A percentile compares a stretch with the other conserved stretches of the same genome.
phyloP scores from a whole-genome alignment of 2,329 filamentous ascomycete species.

The Cercospora berteroae region DNA sequence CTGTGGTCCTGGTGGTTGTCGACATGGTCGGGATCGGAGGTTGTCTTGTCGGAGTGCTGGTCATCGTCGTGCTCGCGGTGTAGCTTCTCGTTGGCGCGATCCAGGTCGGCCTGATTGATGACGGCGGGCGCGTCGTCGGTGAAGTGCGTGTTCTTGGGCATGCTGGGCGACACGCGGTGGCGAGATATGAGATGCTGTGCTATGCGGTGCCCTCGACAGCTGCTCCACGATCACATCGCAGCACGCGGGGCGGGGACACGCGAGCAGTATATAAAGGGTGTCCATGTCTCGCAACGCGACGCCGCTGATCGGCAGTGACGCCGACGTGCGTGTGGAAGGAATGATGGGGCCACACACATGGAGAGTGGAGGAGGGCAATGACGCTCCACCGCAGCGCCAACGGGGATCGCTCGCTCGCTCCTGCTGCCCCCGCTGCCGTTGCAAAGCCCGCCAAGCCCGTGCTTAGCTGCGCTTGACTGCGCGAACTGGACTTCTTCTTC shows the following conservation, averaged over 20 bases:
- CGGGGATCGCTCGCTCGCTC: not conserved
- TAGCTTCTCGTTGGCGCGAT: slow-evolving; percentile 32
- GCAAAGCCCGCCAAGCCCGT: not conserved
- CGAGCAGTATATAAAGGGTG: not conserved
- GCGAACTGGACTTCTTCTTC: not conserved
- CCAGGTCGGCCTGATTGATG: slow-evolving; percentile 31
- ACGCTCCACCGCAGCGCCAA: not conserved
- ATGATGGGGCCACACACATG: not conserved
- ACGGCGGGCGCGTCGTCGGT: slow-evolving; percentile 32
- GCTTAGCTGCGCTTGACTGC: not conserved
- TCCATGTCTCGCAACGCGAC: not conserved
- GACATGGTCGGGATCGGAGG: slow-evolving; percentile 6
- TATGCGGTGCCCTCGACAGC: not conserved
- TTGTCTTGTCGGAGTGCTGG: slow-evolving; percentile 19
- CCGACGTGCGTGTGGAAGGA: not conserved
- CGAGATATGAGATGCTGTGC: not conserved
- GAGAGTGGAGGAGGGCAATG: not conserved
- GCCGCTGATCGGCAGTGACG: not conserved
- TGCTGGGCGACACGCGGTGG: not conserved
- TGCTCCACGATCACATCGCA: not conserved
- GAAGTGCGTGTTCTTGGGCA: slow-evolving; percentile 27
- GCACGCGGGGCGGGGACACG: not conserved
- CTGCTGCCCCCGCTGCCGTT: not conserved
- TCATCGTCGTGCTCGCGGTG: slow-evolving; percentile 25
- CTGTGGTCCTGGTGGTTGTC: slow-evolving; percentile 1